Base-by-base conservation (phyloP, 1,284 basidiomycete genomes). In the Ganoderma boninense region DNA sequence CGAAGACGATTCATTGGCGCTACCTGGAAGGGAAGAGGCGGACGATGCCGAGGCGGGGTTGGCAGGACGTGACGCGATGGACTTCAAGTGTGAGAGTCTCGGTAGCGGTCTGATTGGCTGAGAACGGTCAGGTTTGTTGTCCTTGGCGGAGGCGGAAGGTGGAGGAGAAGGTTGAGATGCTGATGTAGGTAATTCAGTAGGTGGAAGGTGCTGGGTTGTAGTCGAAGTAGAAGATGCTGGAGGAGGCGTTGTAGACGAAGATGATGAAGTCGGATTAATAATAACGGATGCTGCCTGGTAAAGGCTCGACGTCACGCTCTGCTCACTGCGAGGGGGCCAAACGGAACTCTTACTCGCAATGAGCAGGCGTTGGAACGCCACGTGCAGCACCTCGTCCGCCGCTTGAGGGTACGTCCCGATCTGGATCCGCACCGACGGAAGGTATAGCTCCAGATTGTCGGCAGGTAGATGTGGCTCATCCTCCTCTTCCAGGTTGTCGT, bases 371-470 rank as follows among this genome's bases (percentile, higher is more conserved):
- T 64, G 52, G 46, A 62, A 65, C 16, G 61, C 62, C 20, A 68
- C 46, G 29, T 61, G 44, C 40, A 65, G 42, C 23, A 64, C 18
- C 43, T 42, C 40, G 11, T 56, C 56, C 6, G 44, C 52, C 20
- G 66, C 54, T 18, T 20, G 40, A 2, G 69, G 72, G 14, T 67
- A 68, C 38, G 35, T 60, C 8, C 67, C 69, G 8, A 73, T 59
- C 13, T 64, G 54, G 4, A 73, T 62, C 35, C 20, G n/a, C 11
- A 42, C 20, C 2, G 69, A 71, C 11, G 72, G 69, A 4, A 65
- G 38, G 16, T 65, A 65, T 0, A 62, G 38, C 60, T 73, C 72
- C 6, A 73, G 52, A 38, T 26, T 38, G 49, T 73, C 72, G 8
- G 69, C 67, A 1, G 72, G 65, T 2, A 26, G 49, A n/a, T 68